Evolutionary conservation across 2,329 filamentous ascomycete species (phyloP), one percentile per base, ranked within the genome.

Genomic region (Furcasterigmium furcatum): DNA sequence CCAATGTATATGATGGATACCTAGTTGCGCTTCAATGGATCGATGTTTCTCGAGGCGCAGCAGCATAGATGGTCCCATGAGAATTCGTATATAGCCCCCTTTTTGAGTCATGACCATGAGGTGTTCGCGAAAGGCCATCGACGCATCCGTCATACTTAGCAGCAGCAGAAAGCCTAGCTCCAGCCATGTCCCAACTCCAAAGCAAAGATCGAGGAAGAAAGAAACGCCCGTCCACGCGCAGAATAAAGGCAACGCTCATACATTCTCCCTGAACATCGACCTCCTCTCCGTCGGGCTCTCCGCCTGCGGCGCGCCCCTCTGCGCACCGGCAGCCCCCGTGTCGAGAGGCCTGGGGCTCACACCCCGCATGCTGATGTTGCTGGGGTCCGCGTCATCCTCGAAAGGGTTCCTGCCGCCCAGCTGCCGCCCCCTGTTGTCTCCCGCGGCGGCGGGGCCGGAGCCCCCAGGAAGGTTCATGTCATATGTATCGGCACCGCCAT

Each of bases 291-390:
- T 79, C n/a, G 81, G 80, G 59, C 81, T 85, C 46, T 78, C 74
- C 24, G 71, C 69, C 46, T 45, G 42, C 9, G 44, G 38, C 20
- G 25, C 41, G 10, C 25, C 25, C 6, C 22, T 14, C 21, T 43
- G 20, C 29, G 19, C 19, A 13, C 7, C 18, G 5, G 10, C 16
- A 5, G 64, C 65, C 30, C 66, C 62, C 24, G 74, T 75, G 41
- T 82, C 73, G 54, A 87, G 79, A n/a, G 88, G 88, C 53, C 88
- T 66, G 4, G 89, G 88, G 63, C 87, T 92, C 24, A 91, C 82
- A 21, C 86, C 87, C 45, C 87, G 70, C 64, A 89, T 56, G 60
- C 73, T 79, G 46, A 80, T 59, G 57, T 79, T 79, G 50, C 81
- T 84, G 51, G 76, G 70, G 61, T 82, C 82, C 5, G 78, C 80